These are phyloP conservation scores for Chlamydomonas asymmetrica DNA, from an alignment of 139 green algal genomes.

Conservation along the genomic window DNA sequence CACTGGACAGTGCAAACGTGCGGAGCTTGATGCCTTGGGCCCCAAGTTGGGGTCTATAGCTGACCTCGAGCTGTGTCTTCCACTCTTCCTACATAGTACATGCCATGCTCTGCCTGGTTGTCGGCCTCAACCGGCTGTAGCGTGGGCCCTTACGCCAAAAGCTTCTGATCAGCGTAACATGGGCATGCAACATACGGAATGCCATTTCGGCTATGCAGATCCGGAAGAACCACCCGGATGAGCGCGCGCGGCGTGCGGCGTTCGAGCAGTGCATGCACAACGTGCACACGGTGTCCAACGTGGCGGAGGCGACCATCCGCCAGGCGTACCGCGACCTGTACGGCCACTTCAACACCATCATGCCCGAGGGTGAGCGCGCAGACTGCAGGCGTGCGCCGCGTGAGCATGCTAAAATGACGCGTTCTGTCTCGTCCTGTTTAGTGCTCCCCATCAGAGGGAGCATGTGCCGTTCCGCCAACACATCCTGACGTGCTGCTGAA, in stretches of 20 bases:
- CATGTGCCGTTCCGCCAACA: neutral
- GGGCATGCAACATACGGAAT: neutral
- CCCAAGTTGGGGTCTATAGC: neutral
- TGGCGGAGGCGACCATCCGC: slow-evolving; percentile 63
- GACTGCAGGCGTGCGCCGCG: neutral
- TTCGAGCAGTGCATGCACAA: slow-evolving; percentile 26
- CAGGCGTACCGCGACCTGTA: too few species aligned
- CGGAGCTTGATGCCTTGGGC: neutral
- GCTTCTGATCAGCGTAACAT: too few species aligned
- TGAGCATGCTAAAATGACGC: neutral
- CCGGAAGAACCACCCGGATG: slow-evolving; percentile 19
- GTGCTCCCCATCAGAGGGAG: neutral
- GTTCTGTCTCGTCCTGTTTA: neutral
- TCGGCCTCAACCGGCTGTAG: neutral
- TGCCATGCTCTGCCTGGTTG: neutral
- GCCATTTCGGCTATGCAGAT: neutral
- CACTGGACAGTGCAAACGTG: too few species aligned
- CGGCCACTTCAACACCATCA: too few species aligned
- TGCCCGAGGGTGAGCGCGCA: neutral
- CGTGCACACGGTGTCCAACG: slow-evolving; percentile 49
- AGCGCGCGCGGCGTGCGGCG: neutral
- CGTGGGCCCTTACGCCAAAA: neutral
- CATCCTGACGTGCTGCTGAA: neutral
- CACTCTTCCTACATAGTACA: neutral
- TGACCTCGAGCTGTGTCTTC: neutral